Evolutionary conservation across 2,329 filamentous ascomycete genomes (phyloP), one percentile per base, ranked within the genome.

Genomic region (Didymella segeticola): DNA sequence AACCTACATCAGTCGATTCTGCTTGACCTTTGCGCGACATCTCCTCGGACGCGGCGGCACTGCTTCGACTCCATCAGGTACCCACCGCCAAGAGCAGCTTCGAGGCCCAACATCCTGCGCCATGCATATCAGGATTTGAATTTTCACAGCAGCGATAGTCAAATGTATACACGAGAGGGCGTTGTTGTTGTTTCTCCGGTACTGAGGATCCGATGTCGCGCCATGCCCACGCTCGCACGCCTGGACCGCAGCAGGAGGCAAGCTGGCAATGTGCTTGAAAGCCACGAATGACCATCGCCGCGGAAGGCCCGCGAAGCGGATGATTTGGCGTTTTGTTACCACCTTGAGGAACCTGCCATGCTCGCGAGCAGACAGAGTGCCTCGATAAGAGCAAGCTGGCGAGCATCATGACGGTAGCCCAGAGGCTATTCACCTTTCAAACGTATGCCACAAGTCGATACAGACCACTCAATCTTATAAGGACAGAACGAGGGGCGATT

Each of bases 201-300:
- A 26, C 29, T 34, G 7, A 23, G 17, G 20, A 41, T 52, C 58
- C 61, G 54, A 61, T 54, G 38, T 57, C 58, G 59, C 61, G 26
- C 38, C 15, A 34, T 27, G 23, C 19, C 41, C 47, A 59, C 50
- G 19, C 30, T 56, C 50, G 56, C 43, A 54, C 53, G 58, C 22
- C 49, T 52, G 38, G 49, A 37, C 20, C 23, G 29, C 31, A 14
- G 25, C 34, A 17, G 31, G 7, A 36, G 20, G 20, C 23, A 29
- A 19, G 41, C 39, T 29, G 25, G 20, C 30, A 23, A 37, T 31
- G 38, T 23, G 38, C 31, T 33, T n/a, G 31, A 25, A 31, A 56
- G 47, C 49, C 47, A 56, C 54, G 33, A 26, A 25, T 9, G 5
- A n/a, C 22, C 12, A 39, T 53, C 30, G 39, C 47, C 48, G 50